Conservation (phyloP, 495 filamentous ascomycete species). For the Trichoderma parareesei region DNA sequence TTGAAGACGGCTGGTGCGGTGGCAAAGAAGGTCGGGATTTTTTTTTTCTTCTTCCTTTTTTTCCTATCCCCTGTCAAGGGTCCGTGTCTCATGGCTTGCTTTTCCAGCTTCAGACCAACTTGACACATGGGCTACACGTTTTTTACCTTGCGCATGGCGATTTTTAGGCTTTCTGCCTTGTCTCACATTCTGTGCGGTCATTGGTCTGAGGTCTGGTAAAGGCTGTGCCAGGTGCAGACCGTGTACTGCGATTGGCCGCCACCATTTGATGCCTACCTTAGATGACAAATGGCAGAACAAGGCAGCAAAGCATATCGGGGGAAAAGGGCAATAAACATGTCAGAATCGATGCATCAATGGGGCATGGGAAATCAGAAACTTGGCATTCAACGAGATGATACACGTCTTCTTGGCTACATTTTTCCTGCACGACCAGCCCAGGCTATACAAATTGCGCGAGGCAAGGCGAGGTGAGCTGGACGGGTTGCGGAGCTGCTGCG, state of each 20-base stretch:
- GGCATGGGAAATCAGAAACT: not conserved
- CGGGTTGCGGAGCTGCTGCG: not conserved
- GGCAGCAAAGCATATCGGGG: not conserved
- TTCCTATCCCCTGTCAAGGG: too few species aligned
- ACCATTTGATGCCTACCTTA: not conserved
- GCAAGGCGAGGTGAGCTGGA: not conserved
- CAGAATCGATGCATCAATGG: not conserved
- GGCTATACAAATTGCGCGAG: not conserved
- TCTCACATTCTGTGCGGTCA: not conserved
- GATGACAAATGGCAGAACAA: not conserved
- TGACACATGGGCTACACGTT: not conserved
- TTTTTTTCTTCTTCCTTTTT: too few species aligned
- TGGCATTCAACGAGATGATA: not conserved
- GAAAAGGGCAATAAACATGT: not conserved
- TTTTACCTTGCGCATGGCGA: not conserved
- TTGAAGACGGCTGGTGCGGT: too few species aligned
- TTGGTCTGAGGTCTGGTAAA: not conserved
- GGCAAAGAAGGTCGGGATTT: too few species aligned
- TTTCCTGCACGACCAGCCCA: not conserved
- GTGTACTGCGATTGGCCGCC: slow-evolving; percentile 5
- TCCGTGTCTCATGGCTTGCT: too few species aligned
- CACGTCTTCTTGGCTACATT: not conserved
- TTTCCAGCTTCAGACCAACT: not conserved
- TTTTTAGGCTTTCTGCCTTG: not conserved
- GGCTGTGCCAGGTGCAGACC: not conserved